phyloP scores from a whole-genome alignment of 1,139 yeast genomes.

The Debaryomycetaceae sp. region DNA sequence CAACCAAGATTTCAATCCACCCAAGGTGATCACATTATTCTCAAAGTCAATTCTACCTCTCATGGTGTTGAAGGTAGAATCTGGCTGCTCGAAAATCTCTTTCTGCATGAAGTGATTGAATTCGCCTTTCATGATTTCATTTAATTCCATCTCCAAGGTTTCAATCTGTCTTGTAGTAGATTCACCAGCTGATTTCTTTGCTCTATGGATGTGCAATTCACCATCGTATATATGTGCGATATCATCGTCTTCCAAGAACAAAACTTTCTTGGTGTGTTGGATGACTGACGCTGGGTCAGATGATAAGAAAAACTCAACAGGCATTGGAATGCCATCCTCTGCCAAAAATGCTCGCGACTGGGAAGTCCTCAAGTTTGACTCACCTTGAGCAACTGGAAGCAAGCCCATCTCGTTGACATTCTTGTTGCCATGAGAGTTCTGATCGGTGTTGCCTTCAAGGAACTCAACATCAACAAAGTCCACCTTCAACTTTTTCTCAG shows the following conservation, averaged over 20 bases:
- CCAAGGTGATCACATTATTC: slow-evolving; percentile 70
- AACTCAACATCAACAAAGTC: slow-evolving; percentile 98
- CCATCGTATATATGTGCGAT: slow-evolving; percentile 98
- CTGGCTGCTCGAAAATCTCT: slow-evolving; percentile 98
- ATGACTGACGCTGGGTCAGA: slow-evolving; percentile 98
- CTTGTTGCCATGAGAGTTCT: slow-evolving; percentile 6
- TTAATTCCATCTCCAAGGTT: slow-evolving; percentile 94
- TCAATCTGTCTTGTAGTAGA: slow-evolving; percentile 93
- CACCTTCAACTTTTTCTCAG: slow-evolving; percentile 90
- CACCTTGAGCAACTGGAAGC: slow-evolving; percentile 41
- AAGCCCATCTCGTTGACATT: slow-evolving; percentile 22
- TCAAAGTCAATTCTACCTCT: slow-evolving; percentile 98
- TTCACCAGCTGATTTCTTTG: slow-evolving; percentile 85
- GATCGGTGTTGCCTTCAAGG: slow-evolving; percentile 52
- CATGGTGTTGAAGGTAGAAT: slow-evolving; percentile 97
- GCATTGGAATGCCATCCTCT: slow-evolving; percentile 89
- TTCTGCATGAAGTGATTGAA: slow-evolving; percentile 97
- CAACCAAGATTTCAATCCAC: slow-evolving; percentile 84
- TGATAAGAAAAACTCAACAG: slow-evolving; percentile 93
- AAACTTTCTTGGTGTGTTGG: slow-evolving; percentile 94
- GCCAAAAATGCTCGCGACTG: slow-evolving; percentile 90
- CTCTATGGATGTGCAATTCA: slow-evolving; percentile 97
- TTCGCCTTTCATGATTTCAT: slow-evolving; percentile 97
- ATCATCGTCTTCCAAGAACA: slow-evolving; percentile 96
- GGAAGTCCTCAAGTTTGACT: slow-evolving; percentile 70